Percentiles rank a stretch among this genome's conserved stretches.
These are phyloP conservation scores for Leishmania arabica DNA, from an alignment of 208 protist genomes.

Conservation along the genomic window DNA sequence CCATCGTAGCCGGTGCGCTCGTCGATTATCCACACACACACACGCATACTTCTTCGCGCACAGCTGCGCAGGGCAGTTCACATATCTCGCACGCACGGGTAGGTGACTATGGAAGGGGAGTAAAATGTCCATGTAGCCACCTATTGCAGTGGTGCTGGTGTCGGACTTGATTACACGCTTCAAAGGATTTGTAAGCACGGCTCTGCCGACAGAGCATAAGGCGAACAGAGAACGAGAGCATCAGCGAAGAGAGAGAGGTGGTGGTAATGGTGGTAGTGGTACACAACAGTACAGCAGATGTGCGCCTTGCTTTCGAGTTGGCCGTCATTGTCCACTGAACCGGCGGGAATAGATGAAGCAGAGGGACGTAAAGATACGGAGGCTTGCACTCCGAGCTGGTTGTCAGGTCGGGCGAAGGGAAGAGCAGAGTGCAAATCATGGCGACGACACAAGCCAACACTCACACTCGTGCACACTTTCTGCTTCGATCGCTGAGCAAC, in stretches of 20 bases:
- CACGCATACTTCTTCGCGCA: neutral
- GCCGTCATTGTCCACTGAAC: neutral
- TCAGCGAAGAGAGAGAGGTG: neutral
- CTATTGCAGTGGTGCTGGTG: conserved; percentile 36
- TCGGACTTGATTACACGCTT: neutral
- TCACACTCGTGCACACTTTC: neutral
- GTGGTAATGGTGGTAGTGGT: too few relatives aligned
- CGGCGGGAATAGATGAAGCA: too few relatives aligned
- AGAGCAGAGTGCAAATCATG: neutral
- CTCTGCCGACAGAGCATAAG: neutral
- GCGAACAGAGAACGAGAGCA: neutral
- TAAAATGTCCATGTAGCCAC: conserved; percentile 13
- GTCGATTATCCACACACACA: neutral
- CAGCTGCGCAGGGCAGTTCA: neutral
- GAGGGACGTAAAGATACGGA: too few relatives aligned
- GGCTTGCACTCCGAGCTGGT: too few relatives aligned
- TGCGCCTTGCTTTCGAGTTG: neutral
- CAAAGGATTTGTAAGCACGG: neutral
- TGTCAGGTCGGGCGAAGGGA: neutral
- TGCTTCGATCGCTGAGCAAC: neutral
- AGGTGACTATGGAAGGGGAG: conserved; percentile 20
- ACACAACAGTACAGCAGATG: neutral
- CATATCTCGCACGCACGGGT: conserved; percentile 35
- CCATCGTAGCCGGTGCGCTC: neutral
- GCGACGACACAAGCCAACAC: neutral